Conservation (phyloP, 176 grass and related monocot genomes). For the Phoenix dactylifera region DNA sequence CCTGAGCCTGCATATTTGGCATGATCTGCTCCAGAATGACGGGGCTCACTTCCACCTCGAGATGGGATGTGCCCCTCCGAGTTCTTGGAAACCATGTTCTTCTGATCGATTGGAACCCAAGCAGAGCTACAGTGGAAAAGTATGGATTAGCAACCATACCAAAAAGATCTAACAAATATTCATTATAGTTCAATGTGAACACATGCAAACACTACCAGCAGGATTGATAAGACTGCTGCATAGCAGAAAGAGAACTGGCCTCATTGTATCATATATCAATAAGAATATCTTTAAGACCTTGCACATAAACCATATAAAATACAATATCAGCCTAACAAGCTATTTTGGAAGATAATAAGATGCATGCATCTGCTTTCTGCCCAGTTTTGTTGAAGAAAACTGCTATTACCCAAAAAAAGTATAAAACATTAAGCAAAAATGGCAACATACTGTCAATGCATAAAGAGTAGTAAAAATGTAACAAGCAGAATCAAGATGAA, state of each 20-base stretch:
- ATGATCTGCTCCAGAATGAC: neutral
- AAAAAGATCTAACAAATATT: neutral
- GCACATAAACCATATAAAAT: slow-evolving; percentile 14
- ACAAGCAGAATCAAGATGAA: too few species aligned
- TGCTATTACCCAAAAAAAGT: too few species aligned
- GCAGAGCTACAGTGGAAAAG: slow-evolving; percentile 26
- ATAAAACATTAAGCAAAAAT: too few species aligned
- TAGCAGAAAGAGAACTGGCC: slow-evolving; percentile 1
- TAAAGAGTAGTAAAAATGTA: too few species aligned
- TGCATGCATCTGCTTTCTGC: too few species aligned
- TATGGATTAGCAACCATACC: slow-evolving; percentile 13
- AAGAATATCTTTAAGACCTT: slow-evolving; percentile 9
- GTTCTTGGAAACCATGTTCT: slow-evolving; percentile 22
- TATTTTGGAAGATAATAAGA: neutral
- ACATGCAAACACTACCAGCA: slow-evolving; percentile 9
- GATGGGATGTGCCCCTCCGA: slow-evolving; percentile 25
- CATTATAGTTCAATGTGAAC: slow-evolving; percentile 5
- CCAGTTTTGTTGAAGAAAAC: too few species aligned
- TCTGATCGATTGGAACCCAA: slow-evolving; percentile 33
- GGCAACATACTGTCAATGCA: too few species aligned
- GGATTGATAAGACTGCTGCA: slow-evolving; percentile 2
- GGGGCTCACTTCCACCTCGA: slow-evolving; percentile 12
- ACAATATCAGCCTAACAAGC: neutral
- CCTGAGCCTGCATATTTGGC: neutral
- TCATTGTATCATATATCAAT: slow-evolving; percentile 2